These are phyloP conservation scores for Chlorociboria aeruginascens DNA, from an alignment of 495 filamentous ascomycete species.

Conservation along the genomic window DNA sequence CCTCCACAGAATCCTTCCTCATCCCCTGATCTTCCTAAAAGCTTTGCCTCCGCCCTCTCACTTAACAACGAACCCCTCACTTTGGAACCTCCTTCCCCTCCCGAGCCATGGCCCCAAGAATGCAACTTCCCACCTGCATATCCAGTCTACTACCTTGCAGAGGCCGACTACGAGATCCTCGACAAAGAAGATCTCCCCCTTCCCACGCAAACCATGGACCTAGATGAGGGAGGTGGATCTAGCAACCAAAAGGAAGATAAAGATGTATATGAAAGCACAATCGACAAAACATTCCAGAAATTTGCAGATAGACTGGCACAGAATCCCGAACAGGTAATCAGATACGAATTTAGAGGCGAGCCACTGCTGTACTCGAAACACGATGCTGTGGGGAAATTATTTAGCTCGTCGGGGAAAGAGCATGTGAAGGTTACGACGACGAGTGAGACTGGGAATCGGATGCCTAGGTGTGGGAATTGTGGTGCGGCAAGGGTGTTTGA, in stretches of 20 bases:
- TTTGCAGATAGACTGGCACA: constrained; percentile 81
- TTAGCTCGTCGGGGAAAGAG: constrained; percentile 23
- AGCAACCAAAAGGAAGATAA: constrained; percentile 57
- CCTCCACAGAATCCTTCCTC: constrained; percentile 13
- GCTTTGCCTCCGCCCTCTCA: constrained; percentile 52
- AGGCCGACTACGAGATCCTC: constrained; percentile 86
- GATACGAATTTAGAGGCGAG: constrained; percentile 75
- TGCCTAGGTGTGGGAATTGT: constrained; percentile 72
- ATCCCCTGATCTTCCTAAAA: constrained; percentile 42
- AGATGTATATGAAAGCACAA: constrained; percentile 67
- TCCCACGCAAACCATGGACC: constrained; percentile 36
- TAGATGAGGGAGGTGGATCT: constrained; percentile 39
- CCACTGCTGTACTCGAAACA: constrained; percentile 72
- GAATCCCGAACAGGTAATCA: constrained; percentile 87
- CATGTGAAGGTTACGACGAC: constrained; percentile 13
- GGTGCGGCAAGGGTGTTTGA: constrained; percentile 71
- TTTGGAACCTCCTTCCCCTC: constrained; percentile 29
- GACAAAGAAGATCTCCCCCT: constrained; percentile 36
- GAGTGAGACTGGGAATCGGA: constrained; percentile 19
- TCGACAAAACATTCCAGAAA: constrained; percentile 84
- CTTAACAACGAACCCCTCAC: constrained; percentile 30
- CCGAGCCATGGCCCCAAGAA: constrained; percentile 64
- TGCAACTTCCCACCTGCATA: constrained; percentile 56
- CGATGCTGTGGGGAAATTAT: constrained; percentile 58
- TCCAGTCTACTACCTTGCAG: constrained; percentile 61